Percentiles rank a stretch among this genome's conserved stretches.
phyloP scores from a whole-genome alignment of 148 eudicot genomes.

The Rhododendron griersonianum region DNA sequence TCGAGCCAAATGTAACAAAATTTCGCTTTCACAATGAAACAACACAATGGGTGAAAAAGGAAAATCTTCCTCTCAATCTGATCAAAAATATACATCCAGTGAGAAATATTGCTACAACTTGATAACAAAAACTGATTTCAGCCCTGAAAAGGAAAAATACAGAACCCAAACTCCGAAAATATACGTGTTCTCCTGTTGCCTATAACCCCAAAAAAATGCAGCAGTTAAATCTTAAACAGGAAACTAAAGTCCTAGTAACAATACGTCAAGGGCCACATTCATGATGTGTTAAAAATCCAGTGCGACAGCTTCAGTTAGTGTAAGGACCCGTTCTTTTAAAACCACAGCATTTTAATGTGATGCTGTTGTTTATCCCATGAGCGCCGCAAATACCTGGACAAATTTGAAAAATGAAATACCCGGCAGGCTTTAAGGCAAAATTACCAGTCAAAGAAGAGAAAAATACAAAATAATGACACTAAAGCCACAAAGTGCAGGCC shows the following conservation, averaged over 20 bases:
- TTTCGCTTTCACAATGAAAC: not conserved
- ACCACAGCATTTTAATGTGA: not conserved
- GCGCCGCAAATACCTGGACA: not conserved
- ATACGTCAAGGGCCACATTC: not conserved
- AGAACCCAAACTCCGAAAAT: not conserved
- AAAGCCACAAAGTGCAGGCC: not conserved
- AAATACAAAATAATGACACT: not conserved
- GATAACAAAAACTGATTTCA: not conserved
- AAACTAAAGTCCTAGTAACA: not conserved
- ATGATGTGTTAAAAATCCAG: not conserved
- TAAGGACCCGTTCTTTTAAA: not conserved
- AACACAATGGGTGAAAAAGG: not conserved
- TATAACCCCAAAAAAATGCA: not conserved
- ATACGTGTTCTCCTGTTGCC: not conserved
- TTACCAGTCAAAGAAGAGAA: not conserved
- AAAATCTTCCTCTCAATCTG: not conserved
- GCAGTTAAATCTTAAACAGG: slow-evolving; percentile 1
- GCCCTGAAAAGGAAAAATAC: not conserved
- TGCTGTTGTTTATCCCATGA: not conserved
- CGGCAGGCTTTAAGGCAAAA: not conserved
- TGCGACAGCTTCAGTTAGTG: not conserved
- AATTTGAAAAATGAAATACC: not conserved
- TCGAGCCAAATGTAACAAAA: not conserved
- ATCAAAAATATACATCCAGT: not conserved
- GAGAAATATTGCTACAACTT: not conserved